Evolutionary conservation across 176 grass and related monocot species (phyloP), one percentile per base, ranked within the genome.

Genomic region (Raddia guianensis): DNA sequence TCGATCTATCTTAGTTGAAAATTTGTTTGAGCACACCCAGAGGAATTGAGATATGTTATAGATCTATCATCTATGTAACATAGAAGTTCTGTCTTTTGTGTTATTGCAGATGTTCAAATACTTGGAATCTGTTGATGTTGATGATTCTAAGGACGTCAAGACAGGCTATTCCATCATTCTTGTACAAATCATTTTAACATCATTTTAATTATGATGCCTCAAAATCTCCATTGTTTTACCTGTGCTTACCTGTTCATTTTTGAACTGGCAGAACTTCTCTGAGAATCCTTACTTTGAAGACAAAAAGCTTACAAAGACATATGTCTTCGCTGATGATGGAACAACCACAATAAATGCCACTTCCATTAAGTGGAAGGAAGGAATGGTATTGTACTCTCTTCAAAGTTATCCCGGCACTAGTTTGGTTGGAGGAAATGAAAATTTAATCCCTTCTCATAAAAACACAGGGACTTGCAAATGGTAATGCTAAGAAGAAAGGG

Each of bases 321-420:
- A 95, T 85, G 44, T 68, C 52, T 99, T 99, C 14, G 83, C 89
- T 88, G 90, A 95, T 44, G 92, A 91, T 80, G 97, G 93, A 93
- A 90, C 85, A 52, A 90, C 93, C 37, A 93, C 87, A 78, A 77
- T 99, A 86, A 88, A 84, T 62, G 91, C 92, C 63, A 84, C 87
- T 75, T 59, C 82, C 52, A 95, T 99, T 69, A 99, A 89, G 69
- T 99, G 97, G 97, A 95, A 99, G 73, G 92, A 95, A 78, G 97
- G 92, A 76, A 99, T 91, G 92, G 97, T 95, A 79, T 66, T 76
- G 15, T 82, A 21, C 49, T 82, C 2, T 82, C 49, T 81, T 53
- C 52, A 49, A 66, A 51, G 55, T 12, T 49, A 58, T 58, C 15
- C 67, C 37, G 60, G 21, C 49, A 27, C 8, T 49, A 55, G 49